Evolutionary conservation across 768 basidiomycete species (phyloP).

Genomic region (Mycena leptocephala): DNA sequence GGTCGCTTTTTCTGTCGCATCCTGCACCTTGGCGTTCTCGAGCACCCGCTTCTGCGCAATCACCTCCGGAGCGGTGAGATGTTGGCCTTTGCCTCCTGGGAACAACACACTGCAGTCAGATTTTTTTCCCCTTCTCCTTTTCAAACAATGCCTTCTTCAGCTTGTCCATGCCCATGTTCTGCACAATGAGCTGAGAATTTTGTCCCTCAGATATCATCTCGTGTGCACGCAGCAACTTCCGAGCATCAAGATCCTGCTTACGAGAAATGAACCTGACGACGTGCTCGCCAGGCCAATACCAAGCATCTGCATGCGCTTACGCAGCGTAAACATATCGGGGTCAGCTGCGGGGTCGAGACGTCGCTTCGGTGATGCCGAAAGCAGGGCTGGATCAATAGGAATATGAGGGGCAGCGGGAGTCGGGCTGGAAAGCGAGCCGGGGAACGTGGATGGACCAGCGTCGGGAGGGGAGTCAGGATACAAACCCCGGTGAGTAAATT

Average conservation of each 20-base stretch:
- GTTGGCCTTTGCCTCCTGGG: background rate
- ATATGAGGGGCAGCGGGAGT: background rate
- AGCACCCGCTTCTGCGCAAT: background rate
- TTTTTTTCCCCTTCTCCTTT: background rate
- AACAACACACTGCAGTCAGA: background rate
- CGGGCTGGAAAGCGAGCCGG: background rate
- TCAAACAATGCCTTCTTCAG: background rate
- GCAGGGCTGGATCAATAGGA: background rate
- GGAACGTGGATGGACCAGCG: background rate
- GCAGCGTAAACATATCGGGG: background rate
- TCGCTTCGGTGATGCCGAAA: background rate
- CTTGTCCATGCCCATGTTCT: constrained; percentile 36
- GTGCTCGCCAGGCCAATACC: background rate
- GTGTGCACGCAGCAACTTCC: background rate
- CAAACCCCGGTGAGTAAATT: constrained; percentile 16
- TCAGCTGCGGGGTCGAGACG: background rate
- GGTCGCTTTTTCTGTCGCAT: constrained; percentile 3
- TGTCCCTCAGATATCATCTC: constrained; percentile 34
- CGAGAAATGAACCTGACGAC: background rate
- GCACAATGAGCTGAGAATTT: constrained; percentile 37
- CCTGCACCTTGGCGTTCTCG: background rate
- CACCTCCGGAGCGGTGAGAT: background rate
- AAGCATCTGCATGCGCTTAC: background rate
- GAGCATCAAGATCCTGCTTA: constrained; percentile 18
- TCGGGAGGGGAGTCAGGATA: background rate